Evolutionary conservation across 306 rosid species (phyloP).

Genomic region (Prosopis cineraria): DNA sequence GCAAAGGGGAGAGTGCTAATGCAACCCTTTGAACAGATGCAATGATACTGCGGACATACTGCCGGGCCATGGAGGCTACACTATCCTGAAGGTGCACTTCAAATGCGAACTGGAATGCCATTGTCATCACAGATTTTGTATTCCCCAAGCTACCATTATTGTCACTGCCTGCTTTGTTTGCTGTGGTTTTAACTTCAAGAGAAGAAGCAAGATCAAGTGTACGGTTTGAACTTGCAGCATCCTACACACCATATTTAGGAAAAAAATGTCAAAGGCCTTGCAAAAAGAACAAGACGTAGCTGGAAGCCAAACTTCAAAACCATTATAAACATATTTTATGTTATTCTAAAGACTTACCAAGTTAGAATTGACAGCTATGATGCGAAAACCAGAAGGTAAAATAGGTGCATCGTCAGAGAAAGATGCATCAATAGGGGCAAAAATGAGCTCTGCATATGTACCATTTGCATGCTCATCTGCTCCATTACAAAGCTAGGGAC

Average conservation of each 20-base stretch:
- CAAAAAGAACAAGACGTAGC: background rate
- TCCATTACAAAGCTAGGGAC: constrained; percentile 80
- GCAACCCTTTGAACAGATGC: constrained; percentile 98
- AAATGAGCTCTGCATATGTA: constrained; percentile 82
- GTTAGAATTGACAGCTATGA: constrained; percentile 79
- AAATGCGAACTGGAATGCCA: constrained; percentile 95
- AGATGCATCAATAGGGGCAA: constrained; percentile 99
- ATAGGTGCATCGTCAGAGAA: constrained; percentile 96
- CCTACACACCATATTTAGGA: constrained; percentile 56
- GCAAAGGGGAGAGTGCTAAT: constrained; percentile 85
- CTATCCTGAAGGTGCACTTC: constrained; percentile 89
- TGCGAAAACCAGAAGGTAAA: constrained; percentile 94
- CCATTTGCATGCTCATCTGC: constrained; percentile 89
- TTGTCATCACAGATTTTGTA: constrained; percentile 96
- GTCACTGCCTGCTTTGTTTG: constrained; percentile 64
- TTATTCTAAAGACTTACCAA: constrained; percentile 44
- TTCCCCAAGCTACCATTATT: constrained; percentile 59
- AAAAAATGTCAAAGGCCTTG: background rate
- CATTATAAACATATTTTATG: background rate
- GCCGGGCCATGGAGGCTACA: constrained; percentile 90
- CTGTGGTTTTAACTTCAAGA: constrained; percentile 81
- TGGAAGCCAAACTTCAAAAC: background rate
- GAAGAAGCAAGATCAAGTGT: constrained; percentile 98
- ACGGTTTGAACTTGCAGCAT: constrained; percentile 78
- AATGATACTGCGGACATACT: constrained; percentile 83